These are phyloP conservation scores for Lasiodiplodia sp. DNA, from an alignment of 2,329 filamentous ascomycete species.

Conservation along the genomic window DNA sequence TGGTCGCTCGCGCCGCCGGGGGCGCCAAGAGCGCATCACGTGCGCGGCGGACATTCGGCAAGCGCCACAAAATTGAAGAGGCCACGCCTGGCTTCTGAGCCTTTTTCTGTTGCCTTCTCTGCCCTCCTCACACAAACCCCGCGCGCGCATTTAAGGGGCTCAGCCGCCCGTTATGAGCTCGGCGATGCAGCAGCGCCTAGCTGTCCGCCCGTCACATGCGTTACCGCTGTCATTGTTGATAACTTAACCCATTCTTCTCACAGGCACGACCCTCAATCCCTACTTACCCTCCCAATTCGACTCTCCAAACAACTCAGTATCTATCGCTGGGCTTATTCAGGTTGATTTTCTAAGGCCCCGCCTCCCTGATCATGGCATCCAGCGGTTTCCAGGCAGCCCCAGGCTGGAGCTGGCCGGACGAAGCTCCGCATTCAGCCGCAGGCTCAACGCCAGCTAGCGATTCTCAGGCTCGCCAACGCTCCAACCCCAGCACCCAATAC, in stretches of 20 bases:
- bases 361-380: constrained; percentile 47
- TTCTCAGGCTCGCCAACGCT: constrained; percentile 16
- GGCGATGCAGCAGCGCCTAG: constrained; percentile 22
- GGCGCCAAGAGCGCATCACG: constrained; percentile 23
- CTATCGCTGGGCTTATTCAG: background rate
- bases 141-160: constrained; percentile 17
- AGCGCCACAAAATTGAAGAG: constrained; percentile 29
- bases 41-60: constrained; percentile 19
- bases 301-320: background rate
- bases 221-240: background rate
- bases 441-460: background rate
- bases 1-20: constrained; percentile 26
- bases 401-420: constrained; percentile 57
- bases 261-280: background rate
- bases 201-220: constrained; percentile 5
- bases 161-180: constrained; percentile 20
- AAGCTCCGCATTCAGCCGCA: constrained; percentile 44
- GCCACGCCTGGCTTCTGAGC: constrained; percentile 24
- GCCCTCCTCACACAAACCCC: constrained; percentile 6
- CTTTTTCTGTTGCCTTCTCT: constrained; percentile 3
- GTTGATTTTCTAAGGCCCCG: background rate
- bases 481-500: background rate
- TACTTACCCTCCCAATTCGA: background rate
- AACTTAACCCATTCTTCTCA: background rate
- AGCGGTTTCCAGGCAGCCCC: constrained; percentile 49